phyloP scores from a whole-genome alignment of 2,329 filamentous ascomycete genomes.

The Xylaria multiplex region DNA sequence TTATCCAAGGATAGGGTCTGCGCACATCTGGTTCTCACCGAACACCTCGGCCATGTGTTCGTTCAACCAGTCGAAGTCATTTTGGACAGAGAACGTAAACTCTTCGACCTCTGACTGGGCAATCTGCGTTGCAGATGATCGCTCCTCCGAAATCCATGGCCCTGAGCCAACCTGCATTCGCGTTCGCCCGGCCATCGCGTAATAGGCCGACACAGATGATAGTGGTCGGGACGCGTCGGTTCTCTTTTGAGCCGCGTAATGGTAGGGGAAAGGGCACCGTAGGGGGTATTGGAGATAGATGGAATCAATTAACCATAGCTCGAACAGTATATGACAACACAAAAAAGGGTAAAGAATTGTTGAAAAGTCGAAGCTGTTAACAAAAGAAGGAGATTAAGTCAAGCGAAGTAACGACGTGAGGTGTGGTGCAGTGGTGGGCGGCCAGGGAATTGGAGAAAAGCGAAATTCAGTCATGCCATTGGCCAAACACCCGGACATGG shows the following conservation, averaged over 20 bases:
- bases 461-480: constrained; percentile 37
- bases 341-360: constrained; percentile 19
- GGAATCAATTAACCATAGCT: constrained; percentile 42
- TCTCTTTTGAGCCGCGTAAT: constrained; percentile 36
- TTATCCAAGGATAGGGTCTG: constrained; percentile 40
- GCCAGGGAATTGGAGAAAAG: constrained; percentile 30
- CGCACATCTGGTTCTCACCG: constrained; percentile 84
- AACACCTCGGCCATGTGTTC: constrained; percentile 98
- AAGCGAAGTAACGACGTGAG: constrained; percentile 23
- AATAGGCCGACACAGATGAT: constrained; percentile 25
- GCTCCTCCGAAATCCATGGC: constrained; percentile 87
- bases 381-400: constrained; percentile 13
- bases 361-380: constrained; percentile 22
- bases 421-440: constrained; percentile 33
- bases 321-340: constrained; percentile 14
- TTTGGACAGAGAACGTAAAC: constrained; percentile 88
- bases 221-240: constrained; percentile 41
- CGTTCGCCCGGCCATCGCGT: constrained; percentile 53
- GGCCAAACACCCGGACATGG: constrained; percentile 33
- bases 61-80: constrained; percentile 98
- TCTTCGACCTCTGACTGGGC: constrained; percentile 87
- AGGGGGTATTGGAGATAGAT: neutral
- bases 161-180: constrained; percentile 80
- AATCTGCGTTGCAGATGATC: constrained; percentile 79
- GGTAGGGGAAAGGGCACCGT: constrained; percentile 10